A percentile compares a stretch with the other conserved stretches of the same genome.
Evolutionary conservation across 495 filamentous ascomycete species (phyloP).

Genomic region (Aspergillus nanangensis): DNA sequence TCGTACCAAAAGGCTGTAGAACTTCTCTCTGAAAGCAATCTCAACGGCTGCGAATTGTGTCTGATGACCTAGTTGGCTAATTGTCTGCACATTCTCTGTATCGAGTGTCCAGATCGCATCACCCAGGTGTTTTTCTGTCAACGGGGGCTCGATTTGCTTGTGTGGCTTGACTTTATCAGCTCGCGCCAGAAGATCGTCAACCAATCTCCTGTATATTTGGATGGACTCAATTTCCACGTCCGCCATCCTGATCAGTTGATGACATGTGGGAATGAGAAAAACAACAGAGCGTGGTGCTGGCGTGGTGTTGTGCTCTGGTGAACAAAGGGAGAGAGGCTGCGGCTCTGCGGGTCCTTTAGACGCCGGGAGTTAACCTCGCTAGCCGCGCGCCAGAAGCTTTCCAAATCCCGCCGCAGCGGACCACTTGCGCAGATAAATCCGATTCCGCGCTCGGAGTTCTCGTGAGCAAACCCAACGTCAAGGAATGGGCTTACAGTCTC

Average conservation of each 20-base stretch:
- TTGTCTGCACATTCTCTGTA: constrained; percentile 19
- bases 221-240: constrained; percentile 51
- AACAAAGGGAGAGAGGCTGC: constrained; percentile 10
- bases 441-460: constrained; percentile 17
- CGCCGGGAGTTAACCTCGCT: constrained; percentile 12
- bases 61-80: constrained; percentile 29
- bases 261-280: no score
- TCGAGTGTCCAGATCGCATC: constrained; percentile 35
- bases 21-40: constrained; percentile 70
- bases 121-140: constrained; percentile 51
- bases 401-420: constrained; percentile 14
- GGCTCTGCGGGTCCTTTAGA: constrained; percentile 29
- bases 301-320: constrained; percentile 4
- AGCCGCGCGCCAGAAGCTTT: constrained; percentile 24
- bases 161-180: constrained; percentile 62
- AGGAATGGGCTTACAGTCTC: constrained; percentile 32
- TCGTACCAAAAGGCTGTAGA: constrained; percentile 70
- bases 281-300: no score
- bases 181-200: constrained; percentile 59
- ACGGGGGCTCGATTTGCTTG: constrained; percentile 69
- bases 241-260: constrained; percentile 47
- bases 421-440: constrained; percentile 28
- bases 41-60: constrained; percentile 65
- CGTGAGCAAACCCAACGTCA: constrained; percentile 25
- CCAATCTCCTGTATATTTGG: constrained; percentile 45